A percentile compares a stretch with the other conserved stretches of the same genome.
Evolutionary conservation across 805 yeast genomes (phyloP).

Genomic region (Wickerhamomyces chaumierensis): DNA sequence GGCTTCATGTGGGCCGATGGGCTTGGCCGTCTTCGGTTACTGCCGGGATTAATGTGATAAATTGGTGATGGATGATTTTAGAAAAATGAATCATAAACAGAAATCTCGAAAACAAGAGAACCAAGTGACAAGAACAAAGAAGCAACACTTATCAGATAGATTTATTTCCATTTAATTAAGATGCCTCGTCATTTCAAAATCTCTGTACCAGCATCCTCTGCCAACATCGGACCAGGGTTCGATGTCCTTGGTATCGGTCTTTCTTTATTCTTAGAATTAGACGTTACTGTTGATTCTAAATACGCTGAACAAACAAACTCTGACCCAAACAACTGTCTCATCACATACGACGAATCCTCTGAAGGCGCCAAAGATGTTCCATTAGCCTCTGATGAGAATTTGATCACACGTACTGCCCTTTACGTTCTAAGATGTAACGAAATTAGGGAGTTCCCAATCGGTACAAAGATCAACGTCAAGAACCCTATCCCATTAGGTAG

Average conservation of each 20-base stretch:
- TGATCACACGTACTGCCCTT: constrained; percentile 87
- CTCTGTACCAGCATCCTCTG: constrained; percentile 91
- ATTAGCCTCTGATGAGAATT: constrained; percentile 60
- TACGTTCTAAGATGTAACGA: constrained; percentile 83
- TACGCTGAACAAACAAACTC: constrained; percentile 31
- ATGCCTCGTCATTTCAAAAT: constrained; percentile 45
- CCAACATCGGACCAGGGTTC: constrained; percentile 97
- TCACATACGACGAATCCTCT: constrained; percentile 56
- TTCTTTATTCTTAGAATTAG: constrained; percentile 57
- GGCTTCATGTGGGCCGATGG: too few species aligned
- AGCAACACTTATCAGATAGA: too few species aligned
- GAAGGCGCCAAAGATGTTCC: constrained; percentile 83
- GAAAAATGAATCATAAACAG: too few species aligned
- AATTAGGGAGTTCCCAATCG: constrained; percentile 65
- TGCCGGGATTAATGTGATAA: too few species aligned
- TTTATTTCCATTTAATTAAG: too few species aligned
- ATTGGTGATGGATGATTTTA: too few species aligned
- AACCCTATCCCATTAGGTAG: constrained; percentile 96
- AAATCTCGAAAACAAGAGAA: too few species aligned
- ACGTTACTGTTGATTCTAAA: constrained; percentile 50
- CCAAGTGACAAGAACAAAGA: too few species aligned
- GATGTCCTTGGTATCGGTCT: constrained; percentile 93
- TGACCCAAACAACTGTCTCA: constrained; percentile 58
- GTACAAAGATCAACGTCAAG: constrained; percentile 67
- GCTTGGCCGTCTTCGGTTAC: too few species aligned